Evolutionary conservation across 2,329 filamentous ascomycete species (phyloP).

Genomic region (Cordyceps javanica): DNA sequence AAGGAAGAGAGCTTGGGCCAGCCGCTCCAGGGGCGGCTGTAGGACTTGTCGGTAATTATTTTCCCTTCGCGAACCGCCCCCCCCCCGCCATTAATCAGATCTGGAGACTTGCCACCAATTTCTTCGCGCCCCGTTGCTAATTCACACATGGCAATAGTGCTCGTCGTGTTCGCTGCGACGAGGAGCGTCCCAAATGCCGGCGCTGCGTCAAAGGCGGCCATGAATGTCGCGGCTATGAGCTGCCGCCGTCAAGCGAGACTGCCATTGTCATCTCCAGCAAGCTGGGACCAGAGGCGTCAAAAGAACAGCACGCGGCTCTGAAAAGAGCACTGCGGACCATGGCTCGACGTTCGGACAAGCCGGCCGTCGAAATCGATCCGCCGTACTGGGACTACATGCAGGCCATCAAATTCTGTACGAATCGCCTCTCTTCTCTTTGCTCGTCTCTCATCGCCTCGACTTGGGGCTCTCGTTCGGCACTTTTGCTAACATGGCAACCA

Average conservation of each 20-base stretch:
- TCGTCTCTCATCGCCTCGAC: neutral
- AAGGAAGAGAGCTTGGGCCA: neutral
- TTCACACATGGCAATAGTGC: neutral
- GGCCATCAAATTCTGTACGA: neutral
- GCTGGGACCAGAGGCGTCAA: fast-evolving
- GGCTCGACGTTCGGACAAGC: neutral
- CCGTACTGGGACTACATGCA: neutral
- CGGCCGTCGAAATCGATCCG: neutral
- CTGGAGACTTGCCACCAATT: no score
- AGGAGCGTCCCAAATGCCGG: neutral
- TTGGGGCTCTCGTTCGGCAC: neutral
- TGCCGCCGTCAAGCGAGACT: neutral
- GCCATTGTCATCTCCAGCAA: neutral
- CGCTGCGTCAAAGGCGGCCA: neutral
- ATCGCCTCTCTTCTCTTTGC: no score
- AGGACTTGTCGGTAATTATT: neutral
- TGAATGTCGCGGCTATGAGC: neutral
- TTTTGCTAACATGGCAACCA: neutral
- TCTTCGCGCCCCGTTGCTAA: neutral
- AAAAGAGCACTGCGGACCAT: neutral
- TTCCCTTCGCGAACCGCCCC: no score
- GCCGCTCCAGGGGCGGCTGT: neutral
- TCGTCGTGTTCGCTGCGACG: neutral
- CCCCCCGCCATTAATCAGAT: no score
- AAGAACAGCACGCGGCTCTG: neutral